Base-by-base conservation (phyloP, 139 green algal genomes). In the Volvox reticuliferus region DNA sequence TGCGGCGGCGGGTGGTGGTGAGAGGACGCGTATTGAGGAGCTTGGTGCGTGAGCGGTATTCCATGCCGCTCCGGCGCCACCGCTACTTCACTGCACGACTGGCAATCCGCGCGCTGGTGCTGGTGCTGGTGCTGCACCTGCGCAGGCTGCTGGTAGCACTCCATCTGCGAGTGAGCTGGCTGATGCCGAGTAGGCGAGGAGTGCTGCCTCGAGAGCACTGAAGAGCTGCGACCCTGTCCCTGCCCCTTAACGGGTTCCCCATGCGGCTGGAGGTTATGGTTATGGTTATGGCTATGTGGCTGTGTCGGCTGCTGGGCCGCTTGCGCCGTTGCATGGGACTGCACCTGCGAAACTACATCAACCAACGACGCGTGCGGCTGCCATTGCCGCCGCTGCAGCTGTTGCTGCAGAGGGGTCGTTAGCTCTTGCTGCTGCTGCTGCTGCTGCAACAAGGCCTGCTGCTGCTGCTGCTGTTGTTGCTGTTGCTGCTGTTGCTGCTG, bases 401-500 rank as follows among this genome's bases (percentile, higher is more conserved):
- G 55, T 61, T 86, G 80, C 50, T 50, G 55, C 80, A 28, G 80
- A 35, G 33, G n/a, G 1, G 6, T 20, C 76, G 33, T 62, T 35
- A 33, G 37, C 78, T 14, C 37, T 19, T 44, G 55, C 28, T 37
- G 80, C 80, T 73, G 80, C 80, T 75, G 80, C n/a, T 86, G 28
- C 13, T 86, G 62, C 62, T 86, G 79, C 44, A 13, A 3, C 44
- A 16, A 3, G 22, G 19, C 55, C 80, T 75, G 80, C 55, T 71
- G 20, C 14, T 35, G 37, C 79, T 36, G 44, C 2, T 12, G 44
- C 13, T 82, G 18, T n/a, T n/a, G n/a, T n/a, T n/a, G n/a, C n/a
- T n/a, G n/a, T n/a, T n/a, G n/a, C n/a, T n/a, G 77, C 77, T 30
- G 77, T 36, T 82, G 78, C 78, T 67, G 78, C 36, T 84, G 78